Evolutionary conservation across 768 basidiomycete species (phyloP).

Genomic region (Pholiota molesta): DNA sequence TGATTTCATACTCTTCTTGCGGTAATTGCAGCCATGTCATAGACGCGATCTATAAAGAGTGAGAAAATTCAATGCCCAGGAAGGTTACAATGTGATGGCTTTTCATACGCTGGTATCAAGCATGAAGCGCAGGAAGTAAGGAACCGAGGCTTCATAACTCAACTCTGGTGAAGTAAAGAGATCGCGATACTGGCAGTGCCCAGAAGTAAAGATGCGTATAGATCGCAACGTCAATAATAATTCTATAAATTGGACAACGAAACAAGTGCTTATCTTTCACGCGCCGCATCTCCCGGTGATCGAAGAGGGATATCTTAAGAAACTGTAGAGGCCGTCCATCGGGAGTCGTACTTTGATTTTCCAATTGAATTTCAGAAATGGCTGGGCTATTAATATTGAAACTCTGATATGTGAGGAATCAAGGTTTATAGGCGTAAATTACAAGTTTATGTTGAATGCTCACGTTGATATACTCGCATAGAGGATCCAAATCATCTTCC

Average conservation of each 20-base stretch:
- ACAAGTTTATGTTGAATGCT: slow-evolving; percentile 25
- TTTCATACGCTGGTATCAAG: slow-evolving; percentile 79
- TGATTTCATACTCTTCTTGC: slow-evolving; percentile 67
- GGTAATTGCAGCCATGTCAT: slow-evolving; percentile 97
- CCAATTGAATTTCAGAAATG: slow-evolving; percentile 55
- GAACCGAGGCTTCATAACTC: slow-evolving; percentile 89
- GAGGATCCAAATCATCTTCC: slow-evolving; percentile 59
- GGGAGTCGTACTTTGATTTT: slow-evolving; percentile 71
- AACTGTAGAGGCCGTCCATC: slow-evolving; percentile 73
- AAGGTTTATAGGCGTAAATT: background rate
- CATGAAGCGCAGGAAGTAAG: slow-evolving; percentile 90
- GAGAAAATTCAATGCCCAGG: slow-evolving; percentile 7
- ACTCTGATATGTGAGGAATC: background rate
- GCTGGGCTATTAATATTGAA: slow-evolving; percentile 8
- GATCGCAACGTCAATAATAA: slow-evolving; percentile 18
- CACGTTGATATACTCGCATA: slow-evolving; percentile 75
- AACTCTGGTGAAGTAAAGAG: slow-evolving; percentile 52
- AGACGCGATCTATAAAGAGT: slow-evolving; percentile 66
- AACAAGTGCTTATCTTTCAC: slow-evolving; percentile 73
- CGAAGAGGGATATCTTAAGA: slow-evolving; percentile 74
- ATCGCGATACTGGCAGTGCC: slow-evolving; percentile 63
- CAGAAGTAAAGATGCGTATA: slow-evolving; percentile 64
- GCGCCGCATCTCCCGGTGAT: slow-evolving; percentile 72
- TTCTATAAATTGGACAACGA: background rate
- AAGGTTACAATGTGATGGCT: background rate